Percentiles rank a stretch among this genome's conserved stretches.
Evolutionary conservation across 352 stramenopile genomes (phyloP).

Genomic region (Phytophthora pluvialis): DNA sequence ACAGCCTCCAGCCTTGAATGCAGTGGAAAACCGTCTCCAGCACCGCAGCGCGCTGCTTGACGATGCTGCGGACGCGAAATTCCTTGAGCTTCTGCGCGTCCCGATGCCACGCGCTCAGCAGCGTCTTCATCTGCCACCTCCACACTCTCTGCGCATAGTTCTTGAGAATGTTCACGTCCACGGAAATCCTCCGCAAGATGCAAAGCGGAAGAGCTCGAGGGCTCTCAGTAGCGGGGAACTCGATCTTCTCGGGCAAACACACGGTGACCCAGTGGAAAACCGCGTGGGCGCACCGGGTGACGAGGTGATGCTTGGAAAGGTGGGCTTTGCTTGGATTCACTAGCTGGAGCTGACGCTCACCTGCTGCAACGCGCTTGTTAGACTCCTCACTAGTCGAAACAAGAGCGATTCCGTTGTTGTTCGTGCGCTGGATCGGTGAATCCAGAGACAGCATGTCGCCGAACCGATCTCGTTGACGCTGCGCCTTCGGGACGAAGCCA

Average conservation of each 20-base stretch:
- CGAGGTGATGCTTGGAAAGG: slow-evolving; percentile 24
- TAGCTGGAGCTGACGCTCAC: slow-evolving; percentile 30
- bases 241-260: slow-evolving; percentile 39
- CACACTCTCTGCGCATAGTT: slow-evolving; percentile 22
- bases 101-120: slow-evolving; percentile 21
- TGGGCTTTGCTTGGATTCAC: slow-evolving; percentile 33
- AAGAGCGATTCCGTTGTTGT: not conserved
- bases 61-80: slow-evolving; percentile 28
- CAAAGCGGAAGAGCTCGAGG: slow-evolving; percentile 37
- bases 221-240: slow-evolving; percentile 24
- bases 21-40: slow-evolving; percentile 49
- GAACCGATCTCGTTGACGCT: slow-evolving; percentile 43
- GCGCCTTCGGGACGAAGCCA: not conserved
- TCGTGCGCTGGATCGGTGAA: slow-evolving; percentile 12
- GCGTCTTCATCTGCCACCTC: slow-evolving; percentile 19
- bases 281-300: slow-evolving; percentile 42
- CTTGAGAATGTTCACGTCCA: slow-evolving; percentile 35
- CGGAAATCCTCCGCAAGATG: slow-evolving; percentile 39
- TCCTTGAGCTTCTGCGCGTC: slow-evolving; percentile 2
- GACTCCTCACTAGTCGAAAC: not conserved
- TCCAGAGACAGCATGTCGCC: slow-evolving; percentile 51
- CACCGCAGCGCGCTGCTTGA: slow-evolving; percentile 30
- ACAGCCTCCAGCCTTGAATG: slow-evolving; percentile 51
- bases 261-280: slow-evolving; percentile 59
- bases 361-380: not conserved